Evolutionary conservation across 345 rosid species (phyloP), one percentile per base, ranked within the genome.

Genomic region (Rubroshorea leprosula): DNA sequence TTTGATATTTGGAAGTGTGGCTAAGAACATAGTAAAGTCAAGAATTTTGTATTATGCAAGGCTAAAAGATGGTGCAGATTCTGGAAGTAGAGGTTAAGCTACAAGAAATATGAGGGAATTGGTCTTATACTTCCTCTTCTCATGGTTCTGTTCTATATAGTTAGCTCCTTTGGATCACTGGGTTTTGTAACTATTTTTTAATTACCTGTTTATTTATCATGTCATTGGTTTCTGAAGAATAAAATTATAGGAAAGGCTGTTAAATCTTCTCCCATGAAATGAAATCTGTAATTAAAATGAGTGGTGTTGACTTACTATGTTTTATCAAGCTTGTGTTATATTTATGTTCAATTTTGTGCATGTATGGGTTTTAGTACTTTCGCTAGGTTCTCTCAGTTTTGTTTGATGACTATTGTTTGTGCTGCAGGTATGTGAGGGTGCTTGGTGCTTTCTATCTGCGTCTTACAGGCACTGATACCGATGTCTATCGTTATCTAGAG

Each of bases 381-480:
- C n/a, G n/a, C n/a, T n/a, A n/a, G n/a, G n/a, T n/a, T n/a, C n/a
- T n/a, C n/a, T n/a, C n/a, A 7, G 13, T 27, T 29, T 14, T 41
- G 43, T 23, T 12, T 48, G 10, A 18, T 26, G 7, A 7, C 10
- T 18, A 39, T 10, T 29, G 51, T 13, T 24, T 24, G 12, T 61
- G 29, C 13, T 73, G 68, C 70, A 90, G 94, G 57, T 90, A 90
- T 64, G 91, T 90, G 15, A 87, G 96, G 17, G 68, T 87, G 1
- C 92, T 89, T 16, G 97, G 97, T 64, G 99, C 96, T 49, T 89
- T 93, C 55, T 89, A 87, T 69, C 77, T 83, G 29, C 92, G 95
- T 9, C 84, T 91, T 20, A 91, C 96, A 4, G 95, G 92, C 53
- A 76, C 84, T 35, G 93, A 84, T 59, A 58, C 70, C 54, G 96